Evolutionary conservation across 2,329 filamentous ascomycete genomes (phyloP).

Genomic region (Cytospora leucostoma): DNA sequence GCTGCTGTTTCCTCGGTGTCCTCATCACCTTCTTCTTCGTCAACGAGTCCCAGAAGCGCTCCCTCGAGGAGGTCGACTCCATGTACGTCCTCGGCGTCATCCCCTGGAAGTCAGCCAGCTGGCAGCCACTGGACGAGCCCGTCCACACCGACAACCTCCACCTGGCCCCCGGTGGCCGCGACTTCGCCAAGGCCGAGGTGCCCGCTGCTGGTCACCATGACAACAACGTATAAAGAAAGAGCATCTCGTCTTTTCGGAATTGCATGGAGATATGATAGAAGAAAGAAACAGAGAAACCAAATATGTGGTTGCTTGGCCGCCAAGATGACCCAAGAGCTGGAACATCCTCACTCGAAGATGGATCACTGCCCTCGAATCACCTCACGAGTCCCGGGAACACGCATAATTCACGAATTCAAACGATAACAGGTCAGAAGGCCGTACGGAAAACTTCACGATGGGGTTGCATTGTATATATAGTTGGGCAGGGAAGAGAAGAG

Average conservation of each 20-base stretch:
- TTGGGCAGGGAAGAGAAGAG: neutral
- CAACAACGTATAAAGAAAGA: neutral
- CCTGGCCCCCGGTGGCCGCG: conserved; percentile 24
- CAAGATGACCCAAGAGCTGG: neutral
- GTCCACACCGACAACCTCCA: conserved; percentile 26
- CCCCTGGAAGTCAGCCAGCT: conserved; percentile 57
- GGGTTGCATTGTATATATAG: conserved; percentile 12
- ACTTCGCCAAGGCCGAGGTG: conserved; percentile 23
- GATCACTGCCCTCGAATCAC: neutral
- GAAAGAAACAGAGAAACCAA: conserved; percentile 9
- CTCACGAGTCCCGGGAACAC: neutral
- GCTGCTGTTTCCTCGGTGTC: conserved; percentile 59
- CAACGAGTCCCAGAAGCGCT: conserved; percentile 62
- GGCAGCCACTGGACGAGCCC: conserved; percentile 35
- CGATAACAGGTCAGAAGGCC: neutral
- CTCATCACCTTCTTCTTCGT: conserved; percentile 67
- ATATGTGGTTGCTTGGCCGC: neutral
- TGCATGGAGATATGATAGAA: conserved; percentile 6
- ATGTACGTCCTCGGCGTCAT: conserved; percentile 62
- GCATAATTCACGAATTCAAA: neutral
- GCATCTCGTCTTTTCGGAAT: neutral
- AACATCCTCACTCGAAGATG: neutral
- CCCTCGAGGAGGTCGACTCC: conserved; percentile 67
- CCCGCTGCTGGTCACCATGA: conserved; percentile 25
- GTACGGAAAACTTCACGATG: neutral